Conservation (phyloP, 2,329 filamentous ascomycete genomes). For the Penicillium sp. region DNA sequence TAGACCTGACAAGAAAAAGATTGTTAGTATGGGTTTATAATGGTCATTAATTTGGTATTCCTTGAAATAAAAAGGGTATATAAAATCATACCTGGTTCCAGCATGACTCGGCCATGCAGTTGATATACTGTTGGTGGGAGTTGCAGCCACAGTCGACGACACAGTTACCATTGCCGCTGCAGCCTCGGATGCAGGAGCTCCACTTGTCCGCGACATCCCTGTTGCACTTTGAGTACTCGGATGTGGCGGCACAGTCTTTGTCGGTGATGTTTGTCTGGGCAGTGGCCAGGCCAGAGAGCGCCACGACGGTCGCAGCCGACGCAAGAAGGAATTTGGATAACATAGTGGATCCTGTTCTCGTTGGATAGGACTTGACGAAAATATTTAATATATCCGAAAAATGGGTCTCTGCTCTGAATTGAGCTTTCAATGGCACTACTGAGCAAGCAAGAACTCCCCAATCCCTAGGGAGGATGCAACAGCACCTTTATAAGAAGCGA, state of each 20-base stretch:
- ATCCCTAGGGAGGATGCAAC: background rate
- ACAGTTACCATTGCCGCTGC: conserved; percentile 23
- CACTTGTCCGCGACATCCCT: conserved; percentile 19
- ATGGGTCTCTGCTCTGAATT: background rate
- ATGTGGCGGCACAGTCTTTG: conserved; percentile 19
- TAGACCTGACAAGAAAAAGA: conserved; percentile 26
- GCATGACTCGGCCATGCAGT: conserved; percentile 40
- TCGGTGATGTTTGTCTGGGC: conserved; percentile 27
- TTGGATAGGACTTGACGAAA: background rate
- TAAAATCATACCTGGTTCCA: conserved; percentile 37
- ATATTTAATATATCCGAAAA: background rate
- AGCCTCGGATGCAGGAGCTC: conserved; percentile 19
- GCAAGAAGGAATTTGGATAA: conserved; percentile 15
- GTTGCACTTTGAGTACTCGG: conserved; percentile 22
- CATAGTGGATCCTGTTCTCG: conserved; percentile 9
- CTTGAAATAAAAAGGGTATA: background rate
- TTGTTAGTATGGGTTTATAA: background rate
- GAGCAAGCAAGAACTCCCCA: background rate
- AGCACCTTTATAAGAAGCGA: conserved; percentile 1
- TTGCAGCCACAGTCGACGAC: conserved; percentile 24
- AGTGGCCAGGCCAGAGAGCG: conserved; percentile 10
- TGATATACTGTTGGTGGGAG: conserved; percentile 29
- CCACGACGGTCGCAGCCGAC: conserved; percentile 10
- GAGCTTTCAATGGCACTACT: background rate
- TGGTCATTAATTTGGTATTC: background rate